Evolutionary conservation across 176 grass and related monocot species (phyloP).

Genomic region (Rhynchospora tenuis): DNA sequence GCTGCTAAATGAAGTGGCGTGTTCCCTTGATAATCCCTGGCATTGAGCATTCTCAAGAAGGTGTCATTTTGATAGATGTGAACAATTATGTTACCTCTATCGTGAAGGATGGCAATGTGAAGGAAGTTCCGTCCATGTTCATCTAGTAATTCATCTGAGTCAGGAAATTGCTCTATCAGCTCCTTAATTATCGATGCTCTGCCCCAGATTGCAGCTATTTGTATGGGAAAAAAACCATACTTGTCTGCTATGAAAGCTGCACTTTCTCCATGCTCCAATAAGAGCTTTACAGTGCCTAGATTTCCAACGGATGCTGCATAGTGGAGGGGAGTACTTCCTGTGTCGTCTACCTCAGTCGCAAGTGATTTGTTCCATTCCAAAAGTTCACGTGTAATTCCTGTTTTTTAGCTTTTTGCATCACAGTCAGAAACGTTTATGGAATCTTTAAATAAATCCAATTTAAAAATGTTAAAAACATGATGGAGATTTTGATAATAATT

Average conservation of each 20-base stretch:
- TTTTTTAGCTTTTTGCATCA: slow-evolving; percentile 12
- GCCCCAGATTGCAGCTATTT: slow-evolving; percentile 55
- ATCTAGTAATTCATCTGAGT: slow-evolving; percentile 56
- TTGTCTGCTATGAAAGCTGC: slow-evolving; percentile 37
- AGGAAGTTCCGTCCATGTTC: slow-evolving; percentile 51
- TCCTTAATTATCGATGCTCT: slow-evolving; percentile 35
- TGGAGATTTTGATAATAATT: no score
- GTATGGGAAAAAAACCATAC: slow-evolving; percentile 48
- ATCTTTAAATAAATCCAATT: not conserved
- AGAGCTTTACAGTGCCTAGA: slow-evolving; percentile 25
- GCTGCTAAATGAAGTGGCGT: slow-evolving; percentile 67
- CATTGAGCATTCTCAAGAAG: slow-evolving; percentile 48
- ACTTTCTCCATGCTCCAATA: slow-evolving; percentile 36
- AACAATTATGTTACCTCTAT: slow-evolving; percentile 37
- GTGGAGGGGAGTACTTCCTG: not conserved
- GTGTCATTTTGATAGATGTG: slow-evolving; percentile 27
- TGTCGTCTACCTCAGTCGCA: not conserved
- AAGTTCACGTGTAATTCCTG: slow-evolving; percentile 49
- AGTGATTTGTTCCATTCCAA: slow-evolving; percentile 30
- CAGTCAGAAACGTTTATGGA: not conserved
- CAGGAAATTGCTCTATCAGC: slow-evolving; percentile 34
- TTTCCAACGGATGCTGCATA: slow-evolving; percentile 28
- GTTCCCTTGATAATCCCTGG: slow-evolving; percentile 60
- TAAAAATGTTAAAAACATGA: no score
- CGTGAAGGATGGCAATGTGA: slow-evolving; percentile 43